These are phyloP conservation scores for Rosa persica DNA, from an alignment of 306 rosid species.

Conservation along the genomic window DNA sequence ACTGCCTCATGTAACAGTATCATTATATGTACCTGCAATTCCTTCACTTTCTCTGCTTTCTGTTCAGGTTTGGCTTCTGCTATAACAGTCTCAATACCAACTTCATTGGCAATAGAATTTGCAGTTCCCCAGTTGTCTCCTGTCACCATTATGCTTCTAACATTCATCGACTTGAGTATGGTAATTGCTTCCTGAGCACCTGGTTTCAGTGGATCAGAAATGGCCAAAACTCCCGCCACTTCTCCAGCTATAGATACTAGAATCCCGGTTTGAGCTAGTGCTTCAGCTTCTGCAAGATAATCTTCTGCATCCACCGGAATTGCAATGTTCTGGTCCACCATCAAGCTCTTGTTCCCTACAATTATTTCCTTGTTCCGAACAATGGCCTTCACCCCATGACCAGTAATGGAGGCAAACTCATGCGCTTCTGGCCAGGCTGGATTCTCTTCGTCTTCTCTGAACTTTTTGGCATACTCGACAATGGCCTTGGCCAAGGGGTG, in stretches of 20 bases:
- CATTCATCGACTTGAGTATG: slow-evolving; percentile 61
- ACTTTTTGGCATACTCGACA: slow-evolving; percentile 62
- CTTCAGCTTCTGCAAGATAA: slow-evolving; percentile 56
- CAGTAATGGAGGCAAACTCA: slow-evolving; percentile 54
- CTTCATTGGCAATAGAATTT: slow-evolving; percentile 62
- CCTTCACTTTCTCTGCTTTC: slow-evolving; percentile 61
- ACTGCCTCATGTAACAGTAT: background rate
- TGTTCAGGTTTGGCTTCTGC: slow-evolving; percentile 67
- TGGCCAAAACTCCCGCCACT: slow-evolving; percentile 52
- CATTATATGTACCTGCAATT: slow-evolving; percentile 49
- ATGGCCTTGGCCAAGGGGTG: slow-evolving; percentile 71
- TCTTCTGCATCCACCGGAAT: slow-evolving; percentile 51
- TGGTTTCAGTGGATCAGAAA: slow-evolving; percentile 69
- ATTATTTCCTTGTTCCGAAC: slow-evolving; percentile 52
- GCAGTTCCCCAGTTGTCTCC: slow-evolving; percentile 87
- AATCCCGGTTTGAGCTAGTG: slow-evolving; percentile 60
- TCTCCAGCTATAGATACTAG: slow-evolving; percentile 50
- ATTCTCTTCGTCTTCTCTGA: slow-evolving; percentile 48
- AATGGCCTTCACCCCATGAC: slow-evolving; percentile 61
- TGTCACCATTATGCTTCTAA: slow-evolving; percentile 66
- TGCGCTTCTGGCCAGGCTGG: slow-evolving; percentile 53
- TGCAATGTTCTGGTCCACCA: slow-evolving; percentile 41
- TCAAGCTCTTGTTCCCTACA: slow-evolving; percentile 63
- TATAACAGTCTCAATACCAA: slow-evolving; percentile 51
- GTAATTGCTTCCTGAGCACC: slow-evolving; percentile 52